Percentiles rank a stretch among this genome's conserved stretches.
Conservation (phyloP, 2,329 filamentous ascomycete species). For the Penicillium sp. region DNA sequence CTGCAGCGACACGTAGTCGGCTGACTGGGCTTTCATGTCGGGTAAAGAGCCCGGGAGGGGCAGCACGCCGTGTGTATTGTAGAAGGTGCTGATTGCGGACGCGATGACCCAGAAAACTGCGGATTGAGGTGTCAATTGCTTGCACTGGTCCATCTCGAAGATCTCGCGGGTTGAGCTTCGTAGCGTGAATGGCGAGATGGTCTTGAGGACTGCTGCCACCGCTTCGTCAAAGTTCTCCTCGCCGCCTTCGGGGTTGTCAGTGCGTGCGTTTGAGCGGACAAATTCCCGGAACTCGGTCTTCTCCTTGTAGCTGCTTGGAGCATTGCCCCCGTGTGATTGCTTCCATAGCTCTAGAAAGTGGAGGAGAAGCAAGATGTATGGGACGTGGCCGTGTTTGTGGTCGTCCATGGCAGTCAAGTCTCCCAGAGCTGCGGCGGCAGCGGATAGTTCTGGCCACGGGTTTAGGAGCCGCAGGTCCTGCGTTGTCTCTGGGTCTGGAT, state of each 20-base stretch:
- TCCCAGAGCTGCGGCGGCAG: slow-evolving; percentile 65
- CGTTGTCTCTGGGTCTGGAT: slow-evolving; percentile 82
- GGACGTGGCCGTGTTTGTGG: slow-evolving; percentile 88
- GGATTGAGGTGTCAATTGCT: slow-evolving; percentile 48
- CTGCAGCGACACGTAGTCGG: slow-evolving; percentile 85
- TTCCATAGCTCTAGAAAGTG: slow-evolving; percentile 85
- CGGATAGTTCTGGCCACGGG: slow-evolving; percentile 80
- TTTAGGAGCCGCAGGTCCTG: slow-evolving; percentile 80
- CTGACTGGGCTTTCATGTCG: slow-evolving; percentile 96
- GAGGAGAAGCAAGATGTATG: slow-evolving; percentile 80
- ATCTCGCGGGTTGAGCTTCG: slow-evolving; percentile 73
- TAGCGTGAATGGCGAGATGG: slow-evolving; percentile 69
- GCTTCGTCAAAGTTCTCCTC: slow-evolving; percentile 99
- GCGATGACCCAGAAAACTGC: slow-evolving; percentile 88
- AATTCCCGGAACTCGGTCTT: slow-evolving; percentile 79
- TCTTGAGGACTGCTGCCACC: slow-evolving; percentile 81
- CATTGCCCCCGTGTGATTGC: slow-evolving; percentile 63
- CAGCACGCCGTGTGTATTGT: slow-evolving; percentile 69
- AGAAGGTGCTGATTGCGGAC: slow-evolving; percentile 75
- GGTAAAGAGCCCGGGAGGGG: slow-evolving; percentile 86
- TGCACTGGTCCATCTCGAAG: slow-evolving; percentile 69
- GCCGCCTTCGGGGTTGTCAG: slow-evolving; percentile 75
- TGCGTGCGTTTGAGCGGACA: slow-evolving; percentile 68
- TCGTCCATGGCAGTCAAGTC: slow-evolving; percentile 70
- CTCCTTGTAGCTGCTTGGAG: slow-evolving; percentile 76